Evolutionary conservation across 352 stramenopile genomes (phyloP).

Genomic region (Phytophthora colocasiae): DNA sequence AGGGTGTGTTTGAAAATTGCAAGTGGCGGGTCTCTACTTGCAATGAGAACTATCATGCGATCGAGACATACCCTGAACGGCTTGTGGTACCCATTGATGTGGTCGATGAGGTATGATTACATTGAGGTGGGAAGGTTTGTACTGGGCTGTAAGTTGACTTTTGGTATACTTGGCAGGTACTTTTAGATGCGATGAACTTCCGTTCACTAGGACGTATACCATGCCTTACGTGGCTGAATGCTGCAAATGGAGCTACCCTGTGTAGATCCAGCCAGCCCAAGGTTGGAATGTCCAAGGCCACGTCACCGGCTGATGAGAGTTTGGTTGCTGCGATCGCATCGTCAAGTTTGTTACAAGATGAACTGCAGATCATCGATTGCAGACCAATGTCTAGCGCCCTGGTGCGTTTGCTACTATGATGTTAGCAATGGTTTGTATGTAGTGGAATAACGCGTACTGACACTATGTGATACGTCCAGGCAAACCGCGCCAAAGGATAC

Average conservation of each 20-base stretch:
- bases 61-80: constrained; percentile 94
- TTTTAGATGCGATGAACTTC: constrained; percentile 79
- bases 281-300: constrained; percentile 82
- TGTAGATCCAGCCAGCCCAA: constrained; percentile 86
- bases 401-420: constrained; percentile 28
- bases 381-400: constrained; percentile 82
- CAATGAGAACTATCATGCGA: constrained; percentile 83
- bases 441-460: not conserved
- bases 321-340: constrained; percentile 72
- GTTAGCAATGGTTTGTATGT: not conserved
- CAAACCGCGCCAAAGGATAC: constrained; percentile 92
- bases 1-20: constrained; percentile 72
- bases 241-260: constrained; percentile 66
- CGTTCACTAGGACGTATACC: constrained; percentile 80
- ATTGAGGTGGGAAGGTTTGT: not conserved
- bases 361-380: constrained; percentile 86
- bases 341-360: constrained; percentile 69
- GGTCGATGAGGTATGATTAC: constrained; percentile 73
- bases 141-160: not conserved
- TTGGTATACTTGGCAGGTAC: constrained; percentile 38
- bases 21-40: constrained; percentile 71
- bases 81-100: constrained; percentile 93
- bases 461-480: constrained; percentile 27
- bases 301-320: constrained; percentile 72
- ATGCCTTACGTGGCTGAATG: constrained; percentile 77